Evolutionary conservation across 495 filamentous ascomycete species (phyloP).

Genomic region (Penicillium verhagenii): DNA sequence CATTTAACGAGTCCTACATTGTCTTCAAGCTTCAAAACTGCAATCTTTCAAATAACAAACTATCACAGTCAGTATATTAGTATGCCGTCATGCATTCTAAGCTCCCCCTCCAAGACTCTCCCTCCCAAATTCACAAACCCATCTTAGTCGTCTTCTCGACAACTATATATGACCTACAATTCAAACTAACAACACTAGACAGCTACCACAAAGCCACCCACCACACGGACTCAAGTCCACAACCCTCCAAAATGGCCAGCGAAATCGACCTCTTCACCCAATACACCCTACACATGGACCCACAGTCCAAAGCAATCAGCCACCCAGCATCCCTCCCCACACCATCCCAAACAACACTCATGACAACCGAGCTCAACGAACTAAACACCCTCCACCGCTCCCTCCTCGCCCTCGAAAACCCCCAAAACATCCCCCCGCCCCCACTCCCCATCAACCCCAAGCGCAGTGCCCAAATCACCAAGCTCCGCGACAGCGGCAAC

Average conservation of each 20-base stretch:
- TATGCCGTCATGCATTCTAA: not conserved
- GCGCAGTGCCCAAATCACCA: slow-evolving; percentile 78
- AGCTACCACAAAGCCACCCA: slow-evolving; percentile 1
- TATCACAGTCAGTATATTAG: not conserved
- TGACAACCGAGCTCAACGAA: slow-evolving; percentile 62
- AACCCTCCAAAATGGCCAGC: slow-evolving; percentile 30
- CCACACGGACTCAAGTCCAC: slow-evolving; percentile 8
- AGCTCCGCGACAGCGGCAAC: slow-evolving; percentile 89
- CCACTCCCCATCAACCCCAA: slow-evolving; percentile 83
- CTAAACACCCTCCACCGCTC: slow-evolving; percentile 74
- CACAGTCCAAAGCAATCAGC: slow-evolving; percentile 71
- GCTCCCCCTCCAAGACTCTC: not conserved
- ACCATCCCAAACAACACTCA: slow-evolving; percentile 38
- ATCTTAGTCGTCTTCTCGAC: not conserved
- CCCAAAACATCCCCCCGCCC: slow-evolving; percentile 64
- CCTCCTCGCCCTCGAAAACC: slow-evolving; percentile 58
- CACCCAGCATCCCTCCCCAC: slow-evolving; percentile 43
- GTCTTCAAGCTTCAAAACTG: not conserved
- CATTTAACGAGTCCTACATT: not conserved
- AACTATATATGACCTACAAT: slow-evolving; percentile 2
- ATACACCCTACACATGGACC: slow-evolving; percentile 78
- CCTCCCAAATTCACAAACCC: not conserved
- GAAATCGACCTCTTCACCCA: slow-evolving; percentile 72
- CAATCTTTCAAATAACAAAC: not conserved
- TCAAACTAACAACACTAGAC: slow-evolving; percentile 14